These are phyloP conservation scores for Candida sojae DNA, from an alignment of 1,139 yeast species.

Conservation along the genomic window DNA sequence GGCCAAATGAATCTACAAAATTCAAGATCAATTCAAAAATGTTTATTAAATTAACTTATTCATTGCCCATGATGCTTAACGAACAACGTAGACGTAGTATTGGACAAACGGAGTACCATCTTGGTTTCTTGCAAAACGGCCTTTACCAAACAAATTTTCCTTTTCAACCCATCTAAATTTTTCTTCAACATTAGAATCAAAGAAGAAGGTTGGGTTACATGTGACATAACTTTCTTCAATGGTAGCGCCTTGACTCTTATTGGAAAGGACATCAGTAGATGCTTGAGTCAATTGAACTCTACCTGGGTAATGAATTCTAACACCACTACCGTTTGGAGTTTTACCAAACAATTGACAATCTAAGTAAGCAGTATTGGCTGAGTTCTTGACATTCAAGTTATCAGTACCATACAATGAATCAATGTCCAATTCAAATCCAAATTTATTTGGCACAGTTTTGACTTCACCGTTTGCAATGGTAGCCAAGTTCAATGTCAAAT, in stretches of 20 bases:
- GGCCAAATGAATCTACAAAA: too few species aligned
- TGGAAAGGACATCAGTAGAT: constrained; percentile 34
- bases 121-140: constrained; percentile 51
- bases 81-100: constrained; percentile 45
- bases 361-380: constrained; percentile 34
- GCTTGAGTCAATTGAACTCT: constrained; percentile 37
- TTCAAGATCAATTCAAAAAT: too few species aligned
- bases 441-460: constrained; percentile 28
- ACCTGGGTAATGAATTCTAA: constrained; percentile 48
- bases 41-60: background rate
- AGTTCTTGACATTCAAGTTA: constrained; percentile 37
- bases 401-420: constrained; percentile 42
- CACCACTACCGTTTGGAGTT: constrained; percentile 39
- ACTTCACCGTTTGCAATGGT: constrained; percentile 28
- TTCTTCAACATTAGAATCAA: constrained; percentile 39
- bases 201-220: constrained; percentile 41
- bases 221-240: constrained; percentile 51
- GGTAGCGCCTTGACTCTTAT: constrained; percentile 26
- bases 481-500: constrained; percentile 23
- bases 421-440: constrained; percentile 31
- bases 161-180: constrained; percentile 49
- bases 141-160: constrained; percentile 52
- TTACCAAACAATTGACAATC: constrained; percentile 53
- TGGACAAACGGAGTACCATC: constrained; percentile 49
- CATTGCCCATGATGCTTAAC: constrained; percentile 5